These are phyloP conservation scores for Clonostachys solani DNA, from an alignment of 2,329 filamentous ascomycete genomes.

Conservation along the genomic window DNA sequence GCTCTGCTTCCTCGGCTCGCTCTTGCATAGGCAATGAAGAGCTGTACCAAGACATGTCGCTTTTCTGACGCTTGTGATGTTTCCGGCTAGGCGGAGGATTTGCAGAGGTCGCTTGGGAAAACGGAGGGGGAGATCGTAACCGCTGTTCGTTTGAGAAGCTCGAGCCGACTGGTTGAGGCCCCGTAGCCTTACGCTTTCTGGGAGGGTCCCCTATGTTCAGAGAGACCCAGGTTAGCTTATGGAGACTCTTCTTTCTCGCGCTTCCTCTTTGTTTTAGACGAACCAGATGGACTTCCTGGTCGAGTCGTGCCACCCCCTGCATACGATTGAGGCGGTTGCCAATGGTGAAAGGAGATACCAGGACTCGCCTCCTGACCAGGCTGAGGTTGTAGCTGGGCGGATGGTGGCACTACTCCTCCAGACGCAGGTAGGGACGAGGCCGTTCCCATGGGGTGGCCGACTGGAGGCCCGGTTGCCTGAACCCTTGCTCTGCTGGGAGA, in stretches of 20 bases:
- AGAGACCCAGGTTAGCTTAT: slow-evolving; percentile 23
- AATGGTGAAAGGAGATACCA: slow-evolving; percentile 87
- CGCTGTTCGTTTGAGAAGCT: slow-evolving; percentile 16
- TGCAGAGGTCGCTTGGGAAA: slow-evolving; percentile 15
- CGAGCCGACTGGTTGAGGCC: slow-evolving; percentile 18
- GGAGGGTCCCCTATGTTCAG: slow-evolving; percentile 61
- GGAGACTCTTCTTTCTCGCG: slow-evolving; percentile 27
- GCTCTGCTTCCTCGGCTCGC: slow-evolving; percentile 11
- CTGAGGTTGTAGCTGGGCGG: too few relatives aligned
- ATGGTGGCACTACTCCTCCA: too few relatives aligned
- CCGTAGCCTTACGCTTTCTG: slow-evolving; percentile 77
- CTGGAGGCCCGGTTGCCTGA: slow-evolving; percentile 38
- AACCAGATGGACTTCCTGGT: slow-evolving; percentile 71
- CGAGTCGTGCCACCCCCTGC: slow-evolving; percentile 50
- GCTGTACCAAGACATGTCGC: slow-evolving; percentile 29
- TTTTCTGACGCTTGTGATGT: slow-evolving; percentile 27
- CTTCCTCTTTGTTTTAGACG: slow-evolving; percentile 52
- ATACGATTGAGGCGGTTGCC: slow-evolving; percentile 75
- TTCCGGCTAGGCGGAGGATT: slow-evolving; percentile 16
- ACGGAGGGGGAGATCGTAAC: slow-evolving; percentile 24
- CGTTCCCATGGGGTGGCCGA: slow-evolving; percentile 24
- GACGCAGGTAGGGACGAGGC: too few relatives aligned
- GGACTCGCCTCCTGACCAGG: slow-evolving; percentile 41
- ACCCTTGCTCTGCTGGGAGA: slow-evolving; percentile 47
- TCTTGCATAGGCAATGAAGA: slow-evolving; percentile 11